Base-by-base conservation (phyloP, 2,329 filamentous ascomycete species). In the Cladosporium velox region DNA sequence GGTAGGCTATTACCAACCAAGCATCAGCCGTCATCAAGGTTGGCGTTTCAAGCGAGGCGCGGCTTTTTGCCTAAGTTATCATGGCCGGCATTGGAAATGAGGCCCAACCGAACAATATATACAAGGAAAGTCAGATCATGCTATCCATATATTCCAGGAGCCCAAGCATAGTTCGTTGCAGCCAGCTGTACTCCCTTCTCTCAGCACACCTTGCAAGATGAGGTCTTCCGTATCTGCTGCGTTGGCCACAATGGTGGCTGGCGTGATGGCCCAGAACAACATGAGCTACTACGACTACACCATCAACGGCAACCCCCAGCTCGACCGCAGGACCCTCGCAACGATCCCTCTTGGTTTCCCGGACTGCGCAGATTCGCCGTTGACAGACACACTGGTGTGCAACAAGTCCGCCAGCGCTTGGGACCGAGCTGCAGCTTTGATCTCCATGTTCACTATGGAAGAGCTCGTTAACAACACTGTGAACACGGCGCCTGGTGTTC, bases 401-500 rank as follows among this genome's bases (percentile, higher is more conserved):
- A 65, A 59, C 38, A 59, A 57, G 6, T 52, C 54, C 26, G 54
- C 47, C n/a, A 65, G 54, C n/a, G 57, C 47, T 6, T 59, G 54
- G 54, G 63, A 59, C 15, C 63, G 57, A 10, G 57, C 57, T n/a
- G 55, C 61, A 10, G 61, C 61, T 30, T 18, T 64, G 34, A 41
- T 64, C 24, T 55, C 61, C 14, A 34, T 64, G 61, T 64, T 64
- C 61, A 64, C 61, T 5, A n/a, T 64, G 32, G 61, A 64, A 47
- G 61, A 64, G 51, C 61, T 64, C 2, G 61, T 64, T 10, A 64
- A 85, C 59, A 79, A 80, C 65, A 83, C 81, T 0, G 79, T 79
- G 18, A 83, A 79, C 66, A 78, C 75, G 3, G 77, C 78, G 2
- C 79, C 80, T 0, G 86, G 86, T 0, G 81, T 83, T 14, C 76